phyloP scores from a whole-genome alignment of 176 grass and related monocot species.

The Triticum urartu region DNA sequence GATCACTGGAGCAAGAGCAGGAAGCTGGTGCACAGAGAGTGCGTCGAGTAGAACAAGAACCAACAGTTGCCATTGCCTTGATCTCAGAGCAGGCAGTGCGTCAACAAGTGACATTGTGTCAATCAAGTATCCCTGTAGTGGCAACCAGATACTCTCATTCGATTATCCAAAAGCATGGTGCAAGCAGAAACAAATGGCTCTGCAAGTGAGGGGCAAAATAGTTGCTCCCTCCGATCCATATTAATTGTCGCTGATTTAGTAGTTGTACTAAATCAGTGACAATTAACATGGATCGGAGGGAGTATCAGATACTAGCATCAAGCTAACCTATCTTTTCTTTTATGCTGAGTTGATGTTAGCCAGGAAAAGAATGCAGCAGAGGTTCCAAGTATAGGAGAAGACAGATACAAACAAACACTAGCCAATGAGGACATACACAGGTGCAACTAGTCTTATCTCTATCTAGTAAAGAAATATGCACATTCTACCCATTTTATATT shows the following conservation, averaged over 20 bases:
- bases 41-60: conserved; percentile 75
- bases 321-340: neutral
- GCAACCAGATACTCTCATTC: neutral
- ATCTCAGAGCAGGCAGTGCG: conserved; percentile 61
- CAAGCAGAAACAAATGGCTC: neutral
- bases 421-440: neutral
- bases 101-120: conserved; percentile 87
- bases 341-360: neutral
- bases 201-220: neutral
- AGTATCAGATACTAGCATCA: neutral
- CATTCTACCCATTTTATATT: neutral
- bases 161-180: neutral
- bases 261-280: too few species aligned
- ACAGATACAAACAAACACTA: neutral
- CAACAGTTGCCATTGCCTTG: conserved; percentile 66
- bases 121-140: conserved; percentile 57
- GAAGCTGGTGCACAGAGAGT: conserved; percentile 57
- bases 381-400: neutral
- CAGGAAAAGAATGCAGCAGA: neutral
- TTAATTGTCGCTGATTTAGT: too few species aligned
- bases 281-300: too few species aligned
- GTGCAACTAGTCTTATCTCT: neutral
- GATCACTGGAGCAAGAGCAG: conserved; percentile 44
- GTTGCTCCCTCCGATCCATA: neutral
- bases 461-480: neutral